Base-by-base conservation (phyloP, 2,329 filamentous ascomycete species). In the Pseudonectria buxi region DNA sequence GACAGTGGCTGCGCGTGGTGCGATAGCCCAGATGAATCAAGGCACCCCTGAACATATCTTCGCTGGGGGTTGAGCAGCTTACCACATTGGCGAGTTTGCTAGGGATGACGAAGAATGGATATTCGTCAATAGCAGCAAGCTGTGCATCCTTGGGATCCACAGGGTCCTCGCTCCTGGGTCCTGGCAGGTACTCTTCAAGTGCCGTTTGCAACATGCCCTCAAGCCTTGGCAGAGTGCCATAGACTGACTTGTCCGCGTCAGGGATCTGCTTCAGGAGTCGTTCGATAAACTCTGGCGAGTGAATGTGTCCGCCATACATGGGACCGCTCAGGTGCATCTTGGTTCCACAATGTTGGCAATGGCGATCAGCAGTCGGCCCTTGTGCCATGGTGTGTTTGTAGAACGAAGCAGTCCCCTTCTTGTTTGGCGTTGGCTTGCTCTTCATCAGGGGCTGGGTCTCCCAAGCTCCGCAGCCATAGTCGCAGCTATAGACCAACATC, bases 401-500 rank as follows among this genome's bases (percentile, higher is more conserved):
- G 50, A 81, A 86, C 3, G 71, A 69, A 1, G 75, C 76, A 6
- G 67, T 71, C 2, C 81, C 82, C 37, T 81, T 86, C 59, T 87
- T 90, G 54, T 83, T 83, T 3, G 72, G 64, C 9, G 72, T 68
- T 24, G 75, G 64, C 45, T 76, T 83, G 51, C 84, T 85, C 37
- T 76, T 78, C 31, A 85, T 78, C 32, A 96, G 63, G 28, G 78
- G 76, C 51, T 96, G 90, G 1, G 81, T 89, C 35, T 81, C 74
- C 86, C 87, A 96, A 4, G 89, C 78, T n/a, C 89, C 87, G 54
- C 92, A 98, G 10, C 92, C 92, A 7, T 74, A 65, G 54, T 95
- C 89, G 58, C 92, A 98, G 57, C 81, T 88, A 63, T 95, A 95
- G 1, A 94, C 80, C 7, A 94, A 46, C 89, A 98, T 95, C 1